These are phyloP conservation scores for Neocatenulostroma microsporum DNA, from an alignment of 2,329 filamentous ascomycete genomes.

Conservation along the genomic window DNA sequence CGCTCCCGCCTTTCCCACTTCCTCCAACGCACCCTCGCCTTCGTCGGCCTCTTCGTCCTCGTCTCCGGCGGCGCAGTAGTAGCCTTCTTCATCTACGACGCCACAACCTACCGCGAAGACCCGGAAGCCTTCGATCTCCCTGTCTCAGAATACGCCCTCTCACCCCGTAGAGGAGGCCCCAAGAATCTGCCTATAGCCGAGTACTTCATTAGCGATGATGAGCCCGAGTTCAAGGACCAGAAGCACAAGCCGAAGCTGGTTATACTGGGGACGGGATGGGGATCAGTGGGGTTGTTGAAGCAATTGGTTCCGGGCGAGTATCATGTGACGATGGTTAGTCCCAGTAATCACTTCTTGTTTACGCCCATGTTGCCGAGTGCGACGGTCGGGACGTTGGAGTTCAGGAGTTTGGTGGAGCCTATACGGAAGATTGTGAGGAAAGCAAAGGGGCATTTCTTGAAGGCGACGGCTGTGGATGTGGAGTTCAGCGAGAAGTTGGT, in stretches of 20 bases:
- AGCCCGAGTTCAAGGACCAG: conserved; percentile 60
- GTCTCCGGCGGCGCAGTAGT: conserved; percentile 62
- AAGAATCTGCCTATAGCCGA: conserved; percentile 94
- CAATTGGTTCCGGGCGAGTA: conserved; percentile 84
- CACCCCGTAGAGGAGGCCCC: conserved; percentile 73
- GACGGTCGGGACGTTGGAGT: conserved; percentile 87
- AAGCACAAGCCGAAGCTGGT: conserved; percentile 91
- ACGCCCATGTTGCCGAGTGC: conserved; percentile 97
- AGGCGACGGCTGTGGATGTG: conserved; percentile 77
- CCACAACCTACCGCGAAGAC: conserved; percentile 76
- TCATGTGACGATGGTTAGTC: conserved; percentile 90
- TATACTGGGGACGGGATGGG: conserved; percentile 90
- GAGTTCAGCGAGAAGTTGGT: conserved; percentile 88
- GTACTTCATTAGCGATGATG: conserved; percentile 80
- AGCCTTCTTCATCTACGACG: conserved; percentile 89
- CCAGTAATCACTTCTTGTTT: conserved; percentile 94
- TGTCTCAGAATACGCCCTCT: conserved; percentile 76
- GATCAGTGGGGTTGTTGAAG: conserved; percentile 84
- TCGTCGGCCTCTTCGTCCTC: conserved; percentile 66
- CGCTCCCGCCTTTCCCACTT: conserved; percentile 40
- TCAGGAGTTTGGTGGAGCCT: conserved; percentile 86
- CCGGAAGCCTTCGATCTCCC: conserved; percentile 61
- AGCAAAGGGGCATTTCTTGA: conserved; percentile 81
- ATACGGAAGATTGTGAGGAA: conserved; percentile 74
- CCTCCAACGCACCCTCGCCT: conserved; percentile 61